phyloP scores from a whole-genome alignment of 1,139 yeast species.

The Kazachstania sp. region DNA sequence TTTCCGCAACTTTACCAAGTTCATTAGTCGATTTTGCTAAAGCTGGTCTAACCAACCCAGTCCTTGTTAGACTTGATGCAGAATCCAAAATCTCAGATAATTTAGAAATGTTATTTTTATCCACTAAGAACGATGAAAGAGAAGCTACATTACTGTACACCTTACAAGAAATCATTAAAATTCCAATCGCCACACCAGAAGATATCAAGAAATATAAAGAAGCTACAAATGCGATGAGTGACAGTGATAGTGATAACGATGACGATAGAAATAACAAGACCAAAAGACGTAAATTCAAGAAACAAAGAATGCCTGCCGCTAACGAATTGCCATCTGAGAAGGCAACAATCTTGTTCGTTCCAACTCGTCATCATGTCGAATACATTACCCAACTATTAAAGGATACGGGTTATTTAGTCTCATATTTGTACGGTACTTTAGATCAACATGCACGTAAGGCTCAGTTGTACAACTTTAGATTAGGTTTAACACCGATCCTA shows the following conservation, averaged over 20 bases:
- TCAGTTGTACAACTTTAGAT: conserved; percentile 76
- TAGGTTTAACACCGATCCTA: conserved; percentile 71
- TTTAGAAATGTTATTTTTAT: conserved; percentile 79
- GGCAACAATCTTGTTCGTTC: conserved; percentile 89
- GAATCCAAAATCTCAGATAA: conserved; percentile 85
- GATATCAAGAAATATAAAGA: conserved; percentile 45
- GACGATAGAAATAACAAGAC: conserved; percentile 27
- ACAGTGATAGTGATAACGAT: conserved; percentile 40
- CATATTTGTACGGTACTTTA: conserved; percentile 87
- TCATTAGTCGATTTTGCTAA: conserved; percentile 93
- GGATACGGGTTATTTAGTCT: conserved; percentile 75
- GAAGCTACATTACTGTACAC: conserved; percentile 76
- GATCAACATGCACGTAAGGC: conserved; percentile 93
- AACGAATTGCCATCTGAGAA: conserved; percentile 73
- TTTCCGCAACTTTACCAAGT: conserved; percentile 91
- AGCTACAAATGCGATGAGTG: conserved; percentile 41
- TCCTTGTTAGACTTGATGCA: conserved; percentile 82
- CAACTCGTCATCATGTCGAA: conserved; percentile 97
- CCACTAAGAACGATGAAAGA: conserved; percentile 75
- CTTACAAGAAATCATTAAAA: conserved; percentile 73
- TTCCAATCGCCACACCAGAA: conserved; percentile 70
- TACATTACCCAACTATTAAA: conserved; percentile 63
- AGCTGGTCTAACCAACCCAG: conserved; percentile 90
- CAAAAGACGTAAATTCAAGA: conserved; percentile 37
- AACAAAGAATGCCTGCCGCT: conserved; percentile 64